Evolutionary conservation across 257 asterid species (phyloP).

Genomic region (Osmanthus fragrans): DNA sequence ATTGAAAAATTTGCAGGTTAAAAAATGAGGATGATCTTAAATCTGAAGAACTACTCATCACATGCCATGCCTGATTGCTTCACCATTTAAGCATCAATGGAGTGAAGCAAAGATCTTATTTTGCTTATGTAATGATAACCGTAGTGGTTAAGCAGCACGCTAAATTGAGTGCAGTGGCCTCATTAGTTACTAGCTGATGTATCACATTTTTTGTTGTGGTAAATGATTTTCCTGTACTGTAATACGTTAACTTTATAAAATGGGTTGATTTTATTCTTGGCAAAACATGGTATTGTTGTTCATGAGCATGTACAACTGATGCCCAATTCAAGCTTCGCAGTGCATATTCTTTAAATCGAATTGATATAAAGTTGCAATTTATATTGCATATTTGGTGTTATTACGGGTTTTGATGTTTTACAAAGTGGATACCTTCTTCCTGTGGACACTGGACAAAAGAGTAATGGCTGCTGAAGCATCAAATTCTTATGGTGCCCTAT

Average conservation of each 20-base stretch:
- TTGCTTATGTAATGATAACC: slow-evolving; percentile 15
- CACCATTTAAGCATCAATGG: slow-evolving; percentile 4
- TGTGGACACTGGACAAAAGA: background rate
- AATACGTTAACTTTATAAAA: slow-evolving; percentile 16
- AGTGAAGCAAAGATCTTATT: slow-evolving; percentile 17
- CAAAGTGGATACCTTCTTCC: background rate
- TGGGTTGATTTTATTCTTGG: background rate
- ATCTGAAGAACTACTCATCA: background rate
- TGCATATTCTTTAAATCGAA: background rate
- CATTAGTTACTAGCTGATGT: slow-evolving; percentile 17
- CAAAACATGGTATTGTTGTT: background rate
- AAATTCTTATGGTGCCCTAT: background rate
- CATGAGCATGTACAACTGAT: background rate
- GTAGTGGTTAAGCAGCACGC: slow-evolving; percentile 3
- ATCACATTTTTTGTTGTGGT: slow-evolving; percentile 11
- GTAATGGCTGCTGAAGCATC: background rate
- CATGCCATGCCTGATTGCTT: slow-evolving; percentile 2
- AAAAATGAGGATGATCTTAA: slow-evolving; percentile 38
- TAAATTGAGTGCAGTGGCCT: background rate
- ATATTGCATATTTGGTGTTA: background rate
- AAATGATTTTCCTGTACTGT: slow-evolving; percentile 16
- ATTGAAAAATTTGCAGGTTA: no score
- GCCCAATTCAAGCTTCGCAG: background rate
- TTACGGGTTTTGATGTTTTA: background rate
- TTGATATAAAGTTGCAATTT: background rate